These are phyloP conservation scores for Saturnispora quitensis DNA, from an alignment of 805 yeast species.

Conservation along the genomic window DNA sequence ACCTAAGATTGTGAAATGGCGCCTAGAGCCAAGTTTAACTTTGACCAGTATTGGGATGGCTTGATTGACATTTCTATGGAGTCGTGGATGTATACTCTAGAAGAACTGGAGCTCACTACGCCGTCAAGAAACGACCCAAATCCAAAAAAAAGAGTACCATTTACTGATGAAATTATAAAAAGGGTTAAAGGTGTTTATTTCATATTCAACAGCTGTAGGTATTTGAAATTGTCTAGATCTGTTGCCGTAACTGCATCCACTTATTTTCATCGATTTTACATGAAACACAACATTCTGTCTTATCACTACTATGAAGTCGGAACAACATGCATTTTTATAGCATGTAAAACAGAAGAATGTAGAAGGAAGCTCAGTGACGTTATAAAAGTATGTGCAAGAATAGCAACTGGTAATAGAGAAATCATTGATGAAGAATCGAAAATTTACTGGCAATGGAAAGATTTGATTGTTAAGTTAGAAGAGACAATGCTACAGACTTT, in stretches of 20 bases:
- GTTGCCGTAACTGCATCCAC: conserved; percentile 40
- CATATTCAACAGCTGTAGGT: conserved; percentile 35
- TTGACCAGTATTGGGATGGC: conserved; percentile 23
- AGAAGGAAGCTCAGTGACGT: conserved; percentile 39
- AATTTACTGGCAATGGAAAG: conserved; percentile 46
- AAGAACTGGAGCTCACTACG: conserved; percentile 19
- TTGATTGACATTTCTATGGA: conserved; percentile 19
- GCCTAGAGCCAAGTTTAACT: not conserved
- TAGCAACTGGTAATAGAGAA: conserved; percentile 34
- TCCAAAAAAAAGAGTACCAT: conserved; percentile 22
- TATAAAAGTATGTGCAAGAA: conserved; percentile 38
- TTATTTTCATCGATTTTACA: conserved; percentile 44
- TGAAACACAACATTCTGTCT: conserved; percentile 33
- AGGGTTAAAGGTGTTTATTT: conserved; percentile 42
- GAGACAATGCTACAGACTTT: conserved; percentile 35
- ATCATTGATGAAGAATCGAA: conserved; percentile 36
- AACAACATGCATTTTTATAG: conserved; percentile 42
- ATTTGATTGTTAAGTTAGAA: conserved; percentile 35
- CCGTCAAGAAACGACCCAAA: conserved; percentile 29
- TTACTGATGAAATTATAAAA: conserved; percentile 31
- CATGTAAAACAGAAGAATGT: conserved; percentile 46
- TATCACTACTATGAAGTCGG: conserved; percentile 43
- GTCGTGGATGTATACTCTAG: conserved; percentile 22
- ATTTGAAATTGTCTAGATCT: conserved; percentile 37
- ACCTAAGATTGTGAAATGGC: not conserved